These are phyloP conservation scores for Phytopythium litorale DNA, from an alignment of 352 stramenopile genomes.

Conservation along the genomic window DNA sequence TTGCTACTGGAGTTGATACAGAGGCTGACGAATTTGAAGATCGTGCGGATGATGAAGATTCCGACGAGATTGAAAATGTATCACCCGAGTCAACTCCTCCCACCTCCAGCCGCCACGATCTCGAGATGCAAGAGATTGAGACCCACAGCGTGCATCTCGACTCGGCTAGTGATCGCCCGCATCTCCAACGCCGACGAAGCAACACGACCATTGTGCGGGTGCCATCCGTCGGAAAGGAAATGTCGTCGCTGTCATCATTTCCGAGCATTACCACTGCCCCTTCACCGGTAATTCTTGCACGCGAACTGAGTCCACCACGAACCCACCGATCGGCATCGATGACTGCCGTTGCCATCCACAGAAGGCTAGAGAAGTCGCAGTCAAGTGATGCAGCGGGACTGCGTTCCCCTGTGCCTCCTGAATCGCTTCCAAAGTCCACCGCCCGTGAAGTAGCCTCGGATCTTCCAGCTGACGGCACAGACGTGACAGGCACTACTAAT, in stretches of 20 bases:
- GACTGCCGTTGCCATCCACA: background rate
- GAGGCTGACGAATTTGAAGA: background rate
- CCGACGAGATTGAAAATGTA: background rate
- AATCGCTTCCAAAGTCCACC: background rate
- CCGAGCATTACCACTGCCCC: background rate
- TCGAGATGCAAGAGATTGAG: background rate
- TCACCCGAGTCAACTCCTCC: background rate
- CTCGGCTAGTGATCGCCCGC: background rate
- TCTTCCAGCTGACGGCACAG: no score
- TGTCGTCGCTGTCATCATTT: background rate
- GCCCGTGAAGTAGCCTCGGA: no score
- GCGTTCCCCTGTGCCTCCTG: background rate
- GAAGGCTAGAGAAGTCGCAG: background rate
- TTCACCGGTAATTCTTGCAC: background rate
- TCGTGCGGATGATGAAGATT: background rate
- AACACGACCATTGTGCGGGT: constrained; percentile 21
- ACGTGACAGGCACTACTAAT: no score
- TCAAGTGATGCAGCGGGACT: background rate
- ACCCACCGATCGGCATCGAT: background rate
- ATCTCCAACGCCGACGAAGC: constrained; percentile 16
- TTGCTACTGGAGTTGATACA: background rate
- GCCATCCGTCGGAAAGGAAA: constrained; percentile 12
- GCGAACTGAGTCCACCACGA: background rate
- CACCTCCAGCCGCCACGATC: no score
- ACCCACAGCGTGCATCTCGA: background rate